These are phyloP conservation scores for Penicillium sp. DNA, from an alignment of 2,329 filamentous ascomycete genomes.

Conservation along the genomic window DNA sequence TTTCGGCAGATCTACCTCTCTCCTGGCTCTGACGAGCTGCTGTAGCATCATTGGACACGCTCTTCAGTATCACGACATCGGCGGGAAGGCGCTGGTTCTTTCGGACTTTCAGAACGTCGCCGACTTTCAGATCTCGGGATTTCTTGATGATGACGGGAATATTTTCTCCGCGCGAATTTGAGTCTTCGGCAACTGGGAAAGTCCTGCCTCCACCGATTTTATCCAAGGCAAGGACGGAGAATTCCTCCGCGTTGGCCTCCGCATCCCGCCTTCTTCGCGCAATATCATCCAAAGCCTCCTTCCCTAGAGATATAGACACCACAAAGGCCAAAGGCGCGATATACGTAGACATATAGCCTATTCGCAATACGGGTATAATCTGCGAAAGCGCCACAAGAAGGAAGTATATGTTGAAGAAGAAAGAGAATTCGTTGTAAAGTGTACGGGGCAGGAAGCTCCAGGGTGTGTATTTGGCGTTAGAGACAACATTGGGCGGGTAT, in stretches of 20 bases:
- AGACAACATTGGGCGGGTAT: slow-evolving; percentile 89
- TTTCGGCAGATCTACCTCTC: slow-evolving; percentile 29
- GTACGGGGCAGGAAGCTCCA: slow-evolving; percentile 93
- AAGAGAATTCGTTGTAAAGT: slow-evolving; percentile 98
- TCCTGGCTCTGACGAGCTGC: slow-evolving; percentile 33
- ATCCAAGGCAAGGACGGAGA: slow-evolving; percentile 75
- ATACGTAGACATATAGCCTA: slow-evolving; percentile 94
- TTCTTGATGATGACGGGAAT: slow-evolving; percentile 75
- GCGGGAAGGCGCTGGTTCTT: slow-evolving; percentile 94
- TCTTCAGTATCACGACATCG: slow-evolving; percentile 92
- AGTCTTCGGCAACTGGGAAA: slow-evolving; percentile 16
- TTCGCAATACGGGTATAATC: slow-evolving; percentile 83
- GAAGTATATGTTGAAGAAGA: slow-evolving; percentile 99
- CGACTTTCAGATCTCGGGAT: slow-evolving; percentile 87
- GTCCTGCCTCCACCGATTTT: slow-evolving; percentile 33
- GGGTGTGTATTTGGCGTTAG: slow-evolving; percentile 96
- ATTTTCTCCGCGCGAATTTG: slow-evolving; percentile 28
- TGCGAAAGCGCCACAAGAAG: slow-evolving; percentile 93
- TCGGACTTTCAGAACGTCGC: slow-evolving; percentile 88
- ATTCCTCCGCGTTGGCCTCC: slow-evolving; percentile 92
- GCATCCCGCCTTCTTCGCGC: slow-evolving; percentile 82
- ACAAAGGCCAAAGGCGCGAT: slow-evolving; percentile 92
- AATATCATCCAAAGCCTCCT: slow-evolving; percentile 95
- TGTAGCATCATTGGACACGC: slow-evolving; percentile 62
- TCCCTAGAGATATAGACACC: slow-evolving; percentile 87